Conservation (phyloP, 805 yeast genomes). For the Hanseniaspora lachancei region DNA sequence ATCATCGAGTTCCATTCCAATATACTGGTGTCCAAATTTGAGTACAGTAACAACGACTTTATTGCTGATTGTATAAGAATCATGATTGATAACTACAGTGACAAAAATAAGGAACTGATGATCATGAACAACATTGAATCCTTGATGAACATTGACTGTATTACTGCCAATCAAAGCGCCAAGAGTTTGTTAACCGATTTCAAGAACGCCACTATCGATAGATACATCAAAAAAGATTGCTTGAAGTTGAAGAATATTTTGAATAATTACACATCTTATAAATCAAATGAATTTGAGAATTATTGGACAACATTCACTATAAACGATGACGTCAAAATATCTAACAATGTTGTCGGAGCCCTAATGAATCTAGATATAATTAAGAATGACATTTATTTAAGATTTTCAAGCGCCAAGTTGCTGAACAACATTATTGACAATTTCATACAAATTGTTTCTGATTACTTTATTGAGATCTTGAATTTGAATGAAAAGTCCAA, state of each 20-base stretch:
- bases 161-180: background rate
- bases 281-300: background rate
- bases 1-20: background rate
- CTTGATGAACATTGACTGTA: background rate
- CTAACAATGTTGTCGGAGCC: conserved; percentile 1
- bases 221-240: conserved; percentile 2
- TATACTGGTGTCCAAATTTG: background rate
- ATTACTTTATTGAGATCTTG: conserved; percentile 3
- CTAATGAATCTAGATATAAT: conserved; percentile 6
- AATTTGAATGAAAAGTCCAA: background rate
- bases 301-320: conserved; percentile 11
- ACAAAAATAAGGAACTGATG: background rate
- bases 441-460: background rate
- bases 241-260: conserved; percentile 1
- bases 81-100: background rate
- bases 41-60: background rate
- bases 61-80: background rate
- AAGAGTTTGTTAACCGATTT: background rate
- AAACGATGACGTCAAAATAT: background rate
- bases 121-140: conserved; percentile 1
- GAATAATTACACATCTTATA: conserved; percentile 1
- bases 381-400: background rate
- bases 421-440: background rate
- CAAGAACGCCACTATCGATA: background rate
- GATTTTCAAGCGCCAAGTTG: background rate